Evolutionary conservation across 495 filamentous ascomycete species (phyloP).

Genomic region (Stereocaulon alpinum): DNA sequence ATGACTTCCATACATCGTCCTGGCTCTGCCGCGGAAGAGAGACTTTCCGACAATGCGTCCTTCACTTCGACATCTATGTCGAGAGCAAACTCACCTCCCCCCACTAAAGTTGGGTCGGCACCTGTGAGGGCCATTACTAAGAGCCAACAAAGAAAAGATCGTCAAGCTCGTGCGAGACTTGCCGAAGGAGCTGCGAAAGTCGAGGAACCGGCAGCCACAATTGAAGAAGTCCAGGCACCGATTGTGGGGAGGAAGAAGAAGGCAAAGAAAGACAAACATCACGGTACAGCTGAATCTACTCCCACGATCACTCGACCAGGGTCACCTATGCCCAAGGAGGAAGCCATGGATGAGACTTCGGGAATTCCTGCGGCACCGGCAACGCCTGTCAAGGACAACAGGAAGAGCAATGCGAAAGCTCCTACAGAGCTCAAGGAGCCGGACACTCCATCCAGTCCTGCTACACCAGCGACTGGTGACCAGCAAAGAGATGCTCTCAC

Average conservation of each 20-base stretch:
- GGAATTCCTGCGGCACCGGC: constrained; percentile 24
- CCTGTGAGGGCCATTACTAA: constrained; percentile 76
- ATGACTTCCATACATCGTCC: constrained; percentile 53
- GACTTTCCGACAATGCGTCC: constrained; percentile 65
- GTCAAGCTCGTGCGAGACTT: constrained; percentile 50
- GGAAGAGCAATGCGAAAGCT: constrained; percentile 29
- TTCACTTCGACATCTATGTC: constrained; percentile 71
- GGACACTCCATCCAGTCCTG: constrained; percentile 26
- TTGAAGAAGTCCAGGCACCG: constrained; percentile 63
- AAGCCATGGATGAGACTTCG: constrained; percentile 24
- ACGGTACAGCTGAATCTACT: constrained; percentile 32
- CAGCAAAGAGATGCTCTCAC: constrained; percentile 30
- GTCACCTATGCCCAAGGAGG: constrained; percentile 28
- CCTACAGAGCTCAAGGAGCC: constrained; percentile 24
- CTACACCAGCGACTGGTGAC: constrained; percentile 15
- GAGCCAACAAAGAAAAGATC: constrained; percentile 80
- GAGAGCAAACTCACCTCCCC: constrained; percentile 79
- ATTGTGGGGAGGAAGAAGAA: constrained; percentile 87
- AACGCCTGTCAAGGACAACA: constrained; percentile 30
- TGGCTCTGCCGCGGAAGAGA: constrained; percentile 68
- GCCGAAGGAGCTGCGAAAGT: constrained; percentile 52
- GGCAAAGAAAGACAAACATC: constrained; percentile 58
- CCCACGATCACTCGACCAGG: constrained; percentile 31
- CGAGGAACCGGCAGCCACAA: constrained; percentile 43
- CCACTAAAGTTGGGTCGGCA: constrained; percentile 62